Conservation (phyloP, 2,329 filamentous ascomycete genomes). For the Parafenestella ontariensis region DNA sequence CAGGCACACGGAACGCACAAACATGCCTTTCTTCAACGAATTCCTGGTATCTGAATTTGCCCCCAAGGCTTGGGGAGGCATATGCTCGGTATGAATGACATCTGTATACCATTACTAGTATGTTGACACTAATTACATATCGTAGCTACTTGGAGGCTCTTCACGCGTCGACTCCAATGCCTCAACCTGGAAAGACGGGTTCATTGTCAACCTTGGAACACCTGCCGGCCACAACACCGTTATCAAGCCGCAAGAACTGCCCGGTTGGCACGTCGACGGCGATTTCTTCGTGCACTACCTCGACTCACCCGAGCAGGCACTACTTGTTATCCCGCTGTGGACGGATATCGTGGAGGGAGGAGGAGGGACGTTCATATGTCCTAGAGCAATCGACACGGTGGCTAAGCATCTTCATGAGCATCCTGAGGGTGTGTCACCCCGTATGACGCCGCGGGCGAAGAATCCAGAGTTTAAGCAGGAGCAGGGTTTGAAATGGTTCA, state of each 20-base stretch:
- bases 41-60: constrained; percentile 65
- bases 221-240: constrained; percentile 57
- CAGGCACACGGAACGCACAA: constrained; percentile 61
- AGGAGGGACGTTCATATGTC: constrained; percentile 71
- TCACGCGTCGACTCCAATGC: constrained; percentile 37
- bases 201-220: constrained; percentile 74
- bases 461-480: constrained; percentile 56
- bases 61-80: constrained; percentile 70
- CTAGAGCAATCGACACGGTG: constrained; percentile 63
- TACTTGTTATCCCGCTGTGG: constrained; percentile 73
- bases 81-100: constrained; percentile 56
- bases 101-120: neutral
- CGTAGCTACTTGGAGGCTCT: constrained; percentile 66
- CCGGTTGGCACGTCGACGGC: constrained; percentile 73
- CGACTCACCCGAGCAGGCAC: constrained; percentile 72
- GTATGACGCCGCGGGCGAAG: constrained; percentile 64
- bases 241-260: constrained; percentile 60
- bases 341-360: constrained; percentile 66
- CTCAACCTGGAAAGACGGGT: constrained; percentile 69
- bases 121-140: neutral
- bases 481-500: constrained; percentile 55
- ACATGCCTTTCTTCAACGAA: constrained; percentile 69
- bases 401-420: constrained; percentile 66
- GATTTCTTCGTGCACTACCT: constrained; percentile 78
- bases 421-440: constrained; percentile 70